These are phyloP conservation scores for Huiozyma naganishii DNA, from an alignment of 805 yeast species.

Conservation along the genomic window DNA sequence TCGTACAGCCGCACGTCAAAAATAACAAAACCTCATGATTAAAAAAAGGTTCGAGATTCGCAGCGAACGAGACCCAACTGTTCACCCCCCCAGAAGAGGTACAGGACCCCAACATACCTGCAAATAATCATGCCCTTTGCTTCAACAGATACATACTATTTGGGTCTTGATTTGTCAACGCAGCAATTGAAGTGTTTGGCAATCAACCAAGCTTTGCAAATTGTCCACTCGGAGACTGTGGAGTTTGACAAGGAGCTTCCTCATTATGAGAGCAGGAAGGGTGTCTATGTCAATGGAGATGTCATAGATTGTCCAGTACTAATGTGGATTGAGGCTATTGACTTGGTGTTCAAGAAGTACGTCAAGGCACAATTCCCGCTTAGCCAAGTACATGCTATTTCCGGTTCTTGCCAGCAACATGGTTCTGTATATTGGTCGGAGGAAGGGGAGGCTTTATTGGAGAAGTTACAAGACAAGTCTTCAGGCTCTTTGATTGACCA, in stretches of 20 bases:
- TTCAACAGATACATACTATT: conserved; percentile 19
- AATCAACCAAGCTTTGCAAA: conserved; percentile 42
- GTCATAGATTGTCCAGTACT: conserved; percentile 69
- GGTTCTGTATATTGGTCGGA: conserved; percentile 78
- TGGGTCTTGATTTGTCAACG: conserved; percentile 83
- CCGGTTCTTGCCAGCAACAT: conserved; percentile 89
- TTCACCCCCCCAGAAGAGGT: no score
- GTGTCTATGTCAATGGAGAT: conserved; percentile 48
- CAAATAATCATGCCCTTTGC: background rate
- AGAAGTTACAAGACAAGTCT: conserved; percentile 24
- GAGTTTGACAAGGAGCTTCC: conserved; percentile 62
- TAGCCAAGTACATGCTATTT: conserved; percentile 47
- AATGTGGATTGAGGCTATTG: conserved; percentile 86
- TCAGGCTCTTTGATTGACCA: conserved; percentile 34
- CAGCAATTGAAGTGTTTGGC: conserved; percentile 77
- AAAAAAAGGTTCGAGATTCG: no score
- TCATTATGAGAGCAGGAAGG: conserved; percentile 56
- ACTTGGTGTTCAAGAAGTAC: conserved; percentile 40
- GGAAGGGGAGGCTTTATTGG: conserved; percentile 34
- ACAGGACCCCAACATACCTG: no score
- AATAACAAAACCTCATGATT: no score
- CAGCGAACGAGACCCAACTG: no score
- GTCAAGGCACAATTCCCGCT: conserved; percentile 52
- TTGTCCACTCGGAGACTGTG: conserved; percentile 47
- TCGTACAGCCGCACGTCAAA: no score